Conservation (phyloP, 768 basidiomycete genomes). For the Phanerochaete sordida region DNA sequence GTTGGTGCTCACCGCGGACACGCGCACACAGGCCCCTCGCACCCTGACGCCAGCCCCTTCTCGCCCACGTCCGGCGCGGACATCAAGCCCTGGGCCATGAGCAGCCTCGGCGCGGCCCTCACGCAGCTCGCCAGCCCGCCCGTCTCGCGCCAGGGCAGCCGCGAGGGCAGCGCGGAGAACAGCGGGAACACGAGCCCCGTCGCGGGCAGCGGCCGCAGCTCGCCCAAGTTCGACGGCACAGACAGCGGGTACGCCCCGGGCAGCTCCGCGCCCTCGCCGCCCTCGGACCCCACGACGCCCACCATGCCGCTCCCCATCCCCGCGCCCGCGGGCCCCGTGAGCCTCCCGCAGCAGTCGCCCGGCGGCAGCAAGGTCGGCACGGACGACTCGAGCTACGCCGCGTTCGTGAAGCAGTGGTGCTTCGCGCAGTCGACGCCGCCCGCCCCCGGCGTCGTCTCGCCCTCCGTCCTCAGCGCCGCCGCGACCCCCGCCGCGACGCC, state of each 20-base stretch:
- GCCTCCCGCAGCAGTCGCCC: slow-evolving; percentile 5
- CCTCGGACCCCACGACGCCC: not conserved
- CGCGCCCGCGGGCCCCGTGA: not conserved
- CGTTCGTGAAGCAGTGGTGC: slow-evolving; percentile 66
- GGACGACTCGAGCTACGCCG: slow-evolving; percentile 46
- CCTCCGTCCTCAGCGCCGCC: not conserved
- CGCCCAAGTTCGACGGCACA: not conserved
- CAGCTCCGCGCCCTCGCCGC: not conserved
- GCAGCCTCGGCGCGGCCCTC: not conserved
- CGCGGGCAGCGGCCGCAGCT: not conserved
- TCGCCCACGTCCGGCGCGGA: not conserved
- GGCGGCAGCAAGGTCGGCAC: slow-evolving; percentile 18
- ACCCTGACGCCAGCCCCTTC: slow-evolving; percentile 7
- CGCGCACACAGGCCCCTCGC: not conserved
- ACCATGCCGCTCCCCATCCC: slow-evolving; percentile 15
- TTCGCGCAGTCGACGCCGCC: slow-evolving; percentile 48
- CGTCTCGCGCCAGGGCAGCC: slow-evolving; percentile 15
- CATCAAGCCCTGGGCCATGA: not conserved
- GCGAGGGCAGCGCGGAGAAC: slow-evolving; percentile 12
- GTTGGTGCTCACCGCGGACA: not conserved
- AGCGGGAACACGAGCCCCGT: not conserved
- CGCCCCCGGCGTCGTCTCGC: not conserved
- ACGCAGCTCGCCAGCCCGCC: slow-evolving; percentile 23
- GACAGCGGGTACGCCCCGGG: not conserved
- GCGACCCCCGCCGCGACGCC: not conserved